phyloP scores from a whole-genome alignment of 1,284 basidiomycete species.

The Leucoagaricus sp. region DNA sequence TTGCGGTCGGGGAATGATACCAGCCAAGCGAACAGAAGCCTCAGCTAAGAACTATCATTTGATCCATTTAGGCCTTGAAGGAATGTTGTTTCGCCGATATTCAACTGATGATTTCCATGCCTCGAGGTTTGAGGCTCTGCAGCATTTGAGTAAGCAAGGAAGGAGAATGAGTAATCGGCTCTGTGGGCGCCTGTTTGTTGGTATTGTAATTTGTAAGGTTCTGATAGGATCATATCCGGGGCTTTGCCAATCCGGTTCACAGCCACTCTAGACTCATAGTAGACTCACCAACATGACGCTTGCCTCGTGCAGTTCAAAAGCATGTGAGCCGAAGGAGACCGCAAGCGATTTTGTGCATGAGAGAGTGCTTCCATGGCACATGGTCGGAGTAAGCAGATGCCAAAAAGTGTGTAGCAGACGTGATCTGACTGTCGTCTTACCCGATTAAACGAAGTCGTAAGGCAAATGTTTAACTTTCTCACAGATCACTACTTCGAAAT shows the following conservation, averaged over 20 bases:
- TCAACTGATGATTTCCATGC: not conserved
- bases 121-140: slow-evolving; percentile 4
- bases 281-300: no score
- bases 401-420: no score
- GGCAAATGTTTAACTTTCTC: no score
- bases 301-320: no score
- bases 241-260: not conserved
- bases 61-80: not conserved
- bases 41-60: not conserved
- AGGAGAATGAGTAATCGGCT: not conserved
- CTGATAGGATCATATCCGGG: slow-evolving; percentile 2
- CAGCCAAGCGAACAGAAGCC: not conserved
- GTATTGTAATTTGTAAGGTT: slow-evolving; percentile 3
- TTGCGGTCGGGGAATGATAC: slow-evolving; percentile 1
- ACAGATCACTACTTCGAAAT: no score
- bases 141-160: slow-evolving; percentile 1
- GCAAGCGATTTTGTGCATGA: no score
- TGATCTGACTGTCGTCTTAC: no score
- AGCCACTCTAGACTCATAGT: not conserved
- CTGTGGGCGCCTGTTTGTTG: not conserved
- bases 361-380: no score
- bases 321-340: no score
- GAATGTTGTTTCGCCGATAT: not conserved
- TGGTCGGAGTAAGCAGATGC: no score
- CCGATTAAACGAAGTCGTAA: no score